A percentile compares a stretch with the other conserved stretches of the same genome.
Conservation (phyloP, 192 early-diverging fungal species). For the Chytriomyces sp. region DNA sequence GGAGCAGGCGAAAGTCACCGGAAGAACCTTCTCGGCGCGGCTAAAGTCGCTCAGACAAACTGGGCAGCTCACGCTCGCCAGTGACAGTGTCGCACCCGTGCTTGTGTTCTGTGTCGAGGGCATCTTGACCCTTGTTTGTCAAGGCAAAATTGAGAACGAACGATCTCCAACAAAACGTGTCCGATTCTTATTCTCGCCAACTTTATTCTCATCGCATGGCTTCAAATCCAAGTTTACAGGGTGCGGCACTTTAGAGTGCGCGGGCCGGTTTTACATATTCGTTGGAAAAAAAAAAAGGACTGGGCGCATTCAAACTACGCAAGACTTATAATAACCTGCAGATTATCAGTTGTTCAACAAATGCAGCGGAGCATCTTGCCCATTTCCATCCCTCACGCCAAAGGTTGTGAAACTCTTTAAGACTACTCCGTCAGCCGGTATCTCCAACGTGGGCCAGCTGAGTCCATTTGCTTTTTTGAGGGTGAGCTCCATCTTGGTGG, state of each 20-base stretch:
- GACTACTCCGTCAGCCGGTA: slow-evolving; percentile 45
- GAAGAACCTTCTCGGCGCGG: slow-evolving; percentile 9
- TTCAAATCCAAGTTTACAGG: neutral
- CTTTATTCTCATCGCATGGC: neutral
- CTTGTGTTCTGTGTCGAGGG: neutral
- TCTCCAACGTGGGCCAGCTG: slow-evolving; percentile 79
- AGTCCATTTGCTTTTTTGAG: slow-evolving; percentile 87
- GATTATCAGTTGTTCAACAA: too few relatives aligned
- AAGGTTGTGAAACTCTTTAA: slow-evolving; percentile 83
- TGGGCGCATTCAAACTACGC: too few relatives aligned
- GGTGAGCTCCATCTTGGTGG: slow-evolving; percentile 93
- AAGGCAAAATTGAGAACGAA: neutral
- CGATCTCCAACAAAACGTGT: neutral
- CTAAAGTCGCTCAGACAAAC: slow-evolving; percentile 10
- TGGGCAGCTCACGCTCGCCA: neutral
- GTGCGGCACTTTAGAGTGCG: neutral
- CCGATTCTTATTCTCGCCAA: neutral
- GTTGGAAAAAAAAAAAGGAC: too few relatives aligned
- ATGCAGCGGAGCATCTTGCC: slow-evolving; percentile 48
- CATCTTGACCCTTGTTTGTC: slow-evolving; percentile 3
- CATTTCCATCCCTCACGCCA: slow-evolving; percentile 64
- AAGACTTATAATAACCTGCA: too few relatives aligned
- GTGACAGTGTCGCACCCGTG: neutral
- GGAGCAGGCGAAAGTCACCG: slow-evolving; percentile 6
- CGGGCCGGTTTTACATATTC: too few relatives aligned